These are phyloP conservation scores for Monilinia laxa DNA, from an alignment of 2,329 filamentous ascomycete genomes.

Conservation along the genomic window DNA sequence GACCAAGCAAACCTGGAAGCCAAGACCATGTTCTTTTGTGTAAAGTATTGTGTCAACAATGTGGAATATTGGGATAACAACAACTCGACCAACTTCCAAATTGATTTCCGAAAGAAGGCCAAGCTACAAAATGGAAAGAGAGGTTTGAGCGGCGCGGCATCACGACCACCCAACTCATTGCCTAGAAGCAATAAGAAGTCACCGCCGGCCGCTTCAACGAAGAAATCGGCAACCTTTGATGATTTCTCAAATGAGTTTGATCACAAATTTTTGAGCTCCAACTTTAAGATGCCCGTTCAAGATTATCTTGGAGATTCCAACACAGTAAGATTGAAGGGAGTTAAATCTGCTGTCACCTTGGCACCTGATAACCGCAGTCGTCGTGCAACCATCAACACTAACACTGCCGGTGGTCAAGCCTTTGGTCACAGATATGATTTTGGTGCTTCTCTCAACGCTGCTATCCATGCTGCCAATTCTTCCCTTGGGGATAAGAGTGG, in stretches of 20 bases:
- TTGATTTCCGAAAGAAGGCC: slow-evolving; percentile 84
- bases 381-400: slow-evolving; percentile 48
- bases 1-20: slow-evolving; percentile 88
- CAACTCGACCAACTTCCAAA: slow-evolving; percentile 78
- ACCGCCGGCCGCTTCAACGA: slow-evolving; percentile 49
- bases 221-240: slow-evolving; percentile 57
- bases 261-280: slow-evolving; percentile 46
- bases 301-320: slow-evolving; percentile 63
- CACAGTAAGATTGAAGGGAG: slow-evolving; percentile 64
- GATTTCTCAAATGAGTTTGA: slow-evolving; percentile 63
- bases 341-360: slow-evolving; percentile 60
- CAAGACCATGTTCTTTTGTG: slow-evolving; percentile 90
- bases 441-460: slow-evolving; percentile 82
- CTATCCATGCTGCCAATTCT: slow-evolving; percentile 72
- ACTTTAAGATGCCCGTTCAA: slow-evolving; percentile 59
- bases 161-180: slow-evolving; percentile 54
- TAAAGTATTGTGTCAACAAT: slow-evolving; percentile 81
- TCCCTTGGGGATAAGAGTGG: slow-evolving; percentile 58
- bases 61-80: slow-evolving; percentile 98
- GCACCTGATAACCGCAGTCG: slow-evolving; percentile 43
- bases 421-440: slow-evolving; percentile 97
- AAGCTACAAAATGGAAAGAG: slow-evolving; percentile 61
- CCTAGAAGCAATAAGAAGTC: slow-evolving; percentile 64
- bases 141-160: slow-evolving; percentile 50
- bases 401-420: slow-evolving; percentile 57